Conservation (phyloP, 2,329 filamentous ascomycete species). For the Ophioceras dolichostomum region DNA sequence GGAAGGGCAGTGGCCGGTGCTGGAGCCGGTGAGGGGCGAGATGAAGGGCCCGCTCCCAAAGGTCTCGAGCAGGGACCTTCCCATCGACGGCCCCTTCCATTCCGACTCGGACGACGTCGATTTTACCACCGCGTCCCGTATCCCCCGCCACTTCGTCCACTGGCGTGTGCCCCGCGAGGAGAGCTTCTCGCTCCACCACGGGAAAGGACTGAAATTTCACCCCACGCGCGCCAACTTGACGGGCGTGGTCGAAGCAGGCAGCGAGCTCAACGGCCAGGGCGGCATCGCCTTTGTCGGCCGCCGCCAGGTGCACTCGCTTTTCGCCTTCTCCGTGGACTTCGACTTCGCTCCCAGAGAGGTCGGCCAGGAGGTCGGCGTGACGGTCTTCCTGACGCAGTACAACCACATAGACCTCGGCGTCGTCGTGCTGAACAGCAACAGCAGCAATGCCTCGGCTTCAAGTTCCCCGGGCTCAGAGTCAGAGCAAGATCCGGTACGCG, state of each 20-base stretch:
- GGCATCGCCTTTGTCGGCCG: conserved; percentile 18
- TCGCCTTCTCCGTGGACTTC: conserved; percentile 18
- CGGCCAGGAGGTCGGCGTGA: conserved; percentile 19
- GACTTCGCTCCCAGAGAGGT: conserved; percentile 11
- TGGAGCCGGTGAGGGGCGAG: conserved; percentile 25
- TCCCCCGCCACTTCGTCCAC: conserved; percentile 18
- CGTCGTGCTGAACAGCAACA: conserved; percentile 7
- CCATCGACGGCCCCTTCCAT: conserved; percentile 28
- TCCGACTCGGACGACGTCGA: conserved; percentile 28
- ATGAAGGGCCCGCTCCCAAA: conserved; percentile 31
- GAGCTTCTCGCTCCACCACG: conserved; percentile 13
- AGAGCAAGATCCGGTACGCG: conserved; percentile 4
- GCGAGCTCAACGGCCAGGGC: conserved; percentile 10
- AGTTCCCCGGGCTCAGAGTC: conserved; percentile 10
- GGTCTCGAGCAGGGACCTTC: conserved; percentile 15
- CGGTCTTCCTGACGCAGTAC: conserved; percentile 19
- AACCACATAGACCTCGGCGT: conserved; percentile 20
- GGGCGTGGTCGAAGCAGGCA: conserved; percentile 7
- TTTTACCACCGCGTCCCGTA: conserved; percentile 19
- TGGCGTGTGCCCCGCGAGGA: conserved; percentile 18
- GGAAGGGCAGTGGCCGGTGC: conserved; percentile 31
- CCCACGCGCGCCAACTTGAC: conserved; percentile 16
- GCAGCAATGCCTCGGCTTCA: conserved; percentile 4
- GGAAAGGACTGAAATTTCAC: conserved; percentile 13
- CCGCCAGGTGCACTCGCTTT: conserved; percentile 18